Percentiles rank a stretch among this genome's conserved stretches.
Conservation (phyloP, 139 green algal genomes). For the Eudorina sp. region DNA sequence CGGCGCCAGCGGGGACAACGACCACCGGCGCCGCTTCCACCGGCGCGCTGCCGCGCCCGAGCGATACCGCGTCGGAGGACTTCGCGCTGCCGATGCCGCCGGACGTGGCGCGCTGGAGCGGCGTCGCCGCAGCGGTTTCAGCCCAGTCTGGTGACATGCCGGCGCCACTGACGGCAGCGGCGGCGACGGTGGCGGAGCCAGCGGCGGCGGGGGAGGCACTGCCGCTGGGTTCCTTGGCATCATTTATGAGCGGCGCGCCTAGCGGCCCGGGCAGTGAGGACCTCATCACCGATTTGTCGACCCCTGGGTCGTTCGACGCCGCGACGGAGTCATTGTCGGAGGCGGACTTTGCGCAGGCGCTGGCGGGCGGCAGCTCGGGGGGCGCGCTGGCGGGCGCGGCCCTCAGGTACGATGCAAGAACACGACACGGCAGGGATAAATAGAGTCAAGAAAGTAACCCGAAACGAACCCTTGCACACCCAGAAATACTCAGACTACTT, state of each 20-base stretch:
- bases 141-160: too few relatives aligned
- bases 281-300: not conserved
- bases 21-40: too few relatives aligned
- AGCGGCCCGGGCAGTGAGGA: not conserved
- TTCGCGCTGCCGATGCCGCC: not conserved
- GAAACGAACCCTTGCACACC: too few relatives aligned
- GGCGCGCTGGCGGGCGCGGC: not conserved
- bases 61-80: not conserved
- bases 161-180: not conserved
- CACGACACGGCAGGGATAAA: too few relatives aligned
- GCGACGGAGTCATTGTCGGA: not conserved
- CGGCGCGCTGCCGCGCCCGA: not conserved
- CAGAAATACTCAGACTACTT: too few relatives aligned
- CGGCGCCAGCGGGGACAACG: not conserved
- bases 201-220: not conserved
- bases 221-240: not conserved
- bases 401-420: conserved; percentile 6
- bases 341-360: not conserved
- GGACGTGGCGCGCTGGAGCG: not conserved
- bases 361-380: not conserved
- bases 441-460: too few relatives aligned
- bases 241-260: not conserved
- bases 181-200: not conserved
- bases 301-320: not conserved
- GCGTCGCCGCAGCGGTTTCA: not conserved